These are phyloP conservation scores for Saturnispora quitensis DNA, from an alignment of 805 yeast species.

Conservation along the genomic window DNA sequence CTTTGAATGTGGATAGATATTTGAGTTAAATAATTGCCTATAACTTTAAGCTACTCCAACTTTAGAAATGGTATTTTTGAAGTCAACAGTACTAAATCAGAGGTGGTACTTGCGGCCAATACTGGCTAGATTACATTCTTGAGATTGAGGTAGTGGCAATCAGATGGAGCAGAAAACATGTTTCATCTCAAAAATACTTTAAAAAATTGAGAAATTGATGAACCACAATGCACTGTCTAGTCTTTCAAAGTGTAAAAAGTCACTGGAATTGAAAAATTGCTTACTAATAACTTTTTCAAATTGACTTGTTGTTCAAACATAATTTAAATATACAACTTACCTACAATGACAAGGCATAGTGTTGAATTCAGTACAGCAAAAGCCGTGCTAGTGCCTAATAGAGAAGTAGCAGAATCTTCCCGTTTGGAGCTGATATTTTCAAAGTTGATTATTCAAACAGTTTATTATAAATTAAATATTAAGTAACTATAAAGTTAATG, in stretches of 20 bases:
- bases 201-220: slow-evolving; percentile 22
- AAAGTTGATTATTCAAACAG: too few species aligned
- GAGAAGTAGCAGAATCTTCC: slow-evolving; percentile 18
- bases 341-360: slow-evolving; percentile 17
- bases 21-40: slow-evolving; percentile 19
- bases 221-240: slow-evolving; percentile 23
- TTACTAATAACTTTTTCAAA: slow-evolving; percentile 18
- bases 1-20: slow-evolving; percentile 22
- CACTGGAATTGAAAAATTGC: slow-evolving; percentile 22
- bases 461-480: too few species aligned
- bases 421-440: slow-evolving; percentile 17
- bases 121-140: slow-evolving; percentile 22
- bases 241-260: slow-evolving; percentile 24
- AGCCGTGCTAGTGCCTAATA: slow-evolving; percentile 17
- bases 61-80: slow-evolving; percentile 23
- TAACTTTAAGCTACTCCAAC: slow-evolving; percentile 19
- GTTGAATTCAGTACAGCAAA: slow-evolving; percentile 17
- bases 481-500: too few species aligned
- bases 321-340: slow-evolving; percentile 21
- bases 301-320: slow-evolving; percentile 24
- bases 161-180: slow-evolving; percentile 22
- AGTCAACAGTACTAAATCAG: slow-evolving; percentile 20
- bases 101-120: slow-evolving; percentile 20
- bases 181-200: slow-evolving; percentile 20
- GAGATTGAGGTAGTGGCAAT: slow-evolving; percentile 23